A percentile compares a stretch with the other conserved stretches of the same genome.
These are phyloP conservation scores for Chaetomium sp. DNA, from an alignment of 2,329 filamentous ascomycete genomes.

Conservation along the genomic window DNA sequence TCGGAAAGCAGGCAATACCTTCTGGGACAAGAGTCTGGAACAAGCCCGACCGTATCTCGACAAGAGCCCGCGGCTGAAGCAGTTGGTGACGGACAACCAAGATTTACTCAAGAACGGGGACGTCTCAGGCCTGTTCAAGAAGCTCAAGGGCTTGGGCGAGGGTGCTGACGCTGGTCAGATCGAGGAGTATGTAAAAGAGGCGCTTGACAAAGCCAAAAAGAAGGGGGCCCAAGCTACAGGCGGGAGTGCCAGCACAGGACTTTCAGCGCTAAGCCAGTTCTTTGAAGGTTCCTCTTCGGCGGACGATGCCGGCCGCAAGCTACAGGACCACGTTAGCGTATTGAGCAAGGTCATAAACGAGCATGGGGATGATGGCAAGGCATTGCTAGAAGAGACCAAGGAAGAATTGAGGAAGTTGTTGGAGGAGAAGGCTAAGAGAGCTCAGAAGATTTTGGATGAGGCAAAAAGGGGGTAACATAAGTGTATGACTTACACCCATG, in stretches of 20 bases:
- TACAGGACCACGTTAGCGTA: slow-evolving; percentile 59
- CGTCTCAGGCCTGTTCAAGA: slow-evolving; percentile 54
- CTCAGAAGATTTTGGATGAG: slow-evolving; percentile 49
- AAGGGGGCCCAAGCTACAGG: slow-evolving; percentile 26
- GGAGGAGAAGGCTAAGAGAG: slow-evolving; percentile 50
- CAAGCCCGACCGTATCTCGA: slow-evolving; percentile 66
- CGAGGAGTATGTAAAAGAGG: slow-evolving; percentile 54
- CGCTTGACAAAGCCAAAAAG: slow-evolving; percentile 52
- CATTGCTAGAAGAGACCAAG: slow-evolving; percentile 61
- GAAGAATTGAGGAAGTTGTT: slow-evolving; percentile 60
- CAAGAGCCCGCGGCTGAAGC: slow-evolving; percentile 69
- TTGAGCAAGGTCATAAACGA: slow-evolving; percentile 59
- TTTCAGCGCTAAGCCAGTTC: slow-evolving; percentile 53
- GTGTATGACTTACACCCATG: too few relatives aligned
- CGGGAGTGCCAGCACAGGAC: slow-evolving; percentile 16
- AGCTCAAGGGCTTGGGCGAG: slow-evolving; percentile 54
- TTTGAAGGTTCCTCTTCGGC: slow-evolving; percentile 47
- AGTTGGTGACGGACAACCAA: slow-evolving; percentile 64
- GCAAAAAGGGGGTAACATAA: slow-evolving; percentile 2
- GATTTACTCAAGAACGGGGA: slow-evolving; percentile 63
- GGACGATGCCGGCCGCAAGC: slow-evolving; percentile 52
- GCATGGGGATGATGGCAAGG: slow-evolving; percentile 63
- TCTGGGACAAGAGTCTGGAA: slow-evolving; percentile 65
- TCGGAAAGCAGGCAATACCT: slow-evolving; percentile 61
- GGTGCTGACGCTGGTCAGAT: slow-evolving; percentile 55